phyloP scores from a whole-genome alignment of 306 rosid genomes.

The Cucumis melo region DNA sequence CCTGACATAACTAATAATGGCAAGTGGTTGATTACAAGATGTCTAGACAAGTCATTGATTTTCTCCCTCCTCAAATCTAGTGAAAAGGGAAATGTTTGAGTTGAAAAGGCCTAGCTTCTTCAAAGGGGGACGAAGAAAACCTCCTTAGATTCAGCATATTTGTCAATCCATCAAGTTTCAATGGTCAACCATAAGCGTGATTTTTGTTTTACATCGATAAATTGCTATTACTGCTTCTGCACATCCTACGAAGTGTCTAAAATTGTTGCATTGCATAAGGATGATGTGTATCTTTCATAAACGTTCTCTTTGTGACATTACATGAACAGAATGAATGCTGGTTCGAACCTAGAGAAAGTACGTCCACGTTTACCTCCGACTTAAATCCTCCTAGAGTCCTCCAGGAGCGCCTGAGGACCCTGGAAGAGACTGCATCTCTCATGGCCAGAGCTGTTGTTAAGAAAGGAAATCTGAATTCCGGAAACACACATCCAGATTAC shows the following conservation, averaged over 20 bases:
- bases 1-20: not conserved
- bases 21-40: not conserved
- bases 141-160: not conserved
- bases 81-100: not conserved
- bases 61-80: not conserved
- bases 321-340: slow-evolving; percentile 70
- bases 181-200: not conserved
- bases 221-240: not conserved
- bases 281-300: not conserved
- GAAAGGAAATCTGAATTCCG: slow-evolving; percentile 32
- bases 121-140: not conserved
- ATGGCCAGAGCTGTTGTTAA: slow-evolving; percentile 66
- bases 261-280: not conserved
- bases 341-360: slow-evolving; percentile 29
- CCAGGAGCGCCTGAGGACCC: slow-evolving; percentile 46
- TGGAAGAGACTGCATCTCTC: slow-evolving; percentile 58
- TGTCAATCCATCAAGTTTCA: not conserved
- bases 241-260: not conserved
- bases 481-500: slow-evolving; percentile 57
- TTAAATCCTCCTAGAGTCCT: slow-evolving; percentile 26
- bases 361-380: slow-evolving; percentile 12
- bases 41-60: not conserved
- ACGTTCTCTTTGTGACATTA: slow-evolving; percentile 2
- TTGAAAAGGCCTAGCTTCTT: not conserved
- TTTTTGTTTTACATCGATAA: not conserved